Evolutionary conservation across 2,329 filamentous ascomycete species (phyloP).

Genomic region (Cadophora malorum): DNA sequence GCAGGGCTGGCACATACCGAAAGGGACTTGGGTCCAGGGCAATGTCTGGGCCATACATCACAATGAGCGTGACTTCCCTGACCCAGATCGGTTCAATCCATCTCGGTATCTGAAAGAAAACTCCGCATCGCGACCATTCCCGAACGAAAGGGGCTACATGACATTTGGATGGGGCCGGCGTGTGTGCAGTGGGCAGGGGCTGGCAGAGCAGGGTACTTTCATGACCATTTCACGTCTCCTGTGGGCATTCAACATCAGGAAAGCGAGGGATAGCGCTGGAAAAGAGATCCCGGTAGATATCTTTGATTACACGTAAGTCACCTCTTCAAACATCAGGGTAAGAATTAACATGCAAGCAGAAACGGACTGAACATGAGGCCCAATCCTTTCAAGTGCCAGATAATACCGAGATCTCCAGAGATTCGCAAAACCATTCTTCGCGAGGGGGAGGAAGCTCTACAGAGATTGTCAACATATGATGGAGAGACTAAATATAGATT

Average conservation of each 20-base stretch:
- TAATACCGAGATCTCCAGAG: slow-evolving; percentile 38
- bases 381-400: slow-evolving; percentile 44
- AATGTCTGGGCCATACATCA: slow-evolving; percentile 27
- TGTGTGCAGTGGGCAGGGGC: slow-evolving; percentile 55
- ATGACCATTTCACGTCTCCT: slow-evolving; percentile 25
- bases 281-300: slow-evolving; percentile 32
- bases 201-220: slow-evolving; percentile 50
- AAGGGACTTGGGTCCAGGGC: slow-evolving; percentile 47
- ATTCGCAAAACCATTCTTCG: slow-evolving; percentile 27
- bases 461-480: slow-evolving; percentile 25
- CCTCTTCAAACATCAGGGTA: slow-evolving; percentile 21
- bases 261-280: slow-evolving; percentile 28
- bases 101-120: slow-evolving; percentile 49
- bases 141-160: slow-evolving; percentile 63
- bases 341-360: slow-evolving; percentile 12
- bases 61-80: slow-evolving; percentile 43
- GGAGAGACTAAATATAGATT: slow-evolving; percentile 29
- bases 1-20: slow-evolving; percentile 33
- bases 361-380: slow-evolving; percentile 36
- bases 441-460: slow-evolving; percentile 29
- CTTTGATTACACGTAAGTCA: slow-evolving; percentile 38
- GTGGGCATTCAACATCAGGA: slow-evolving; percentile 31
- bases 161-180: slow-evolving; percentile 59
- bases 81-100: slow-evolving; percentile 53
- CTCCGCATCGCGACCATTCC: slow-evolving; percentile 51